Base-by-base conservation (phyloP, 768 basidiomycete genomes). In the Gelatoporia subvermispora region DNA sequence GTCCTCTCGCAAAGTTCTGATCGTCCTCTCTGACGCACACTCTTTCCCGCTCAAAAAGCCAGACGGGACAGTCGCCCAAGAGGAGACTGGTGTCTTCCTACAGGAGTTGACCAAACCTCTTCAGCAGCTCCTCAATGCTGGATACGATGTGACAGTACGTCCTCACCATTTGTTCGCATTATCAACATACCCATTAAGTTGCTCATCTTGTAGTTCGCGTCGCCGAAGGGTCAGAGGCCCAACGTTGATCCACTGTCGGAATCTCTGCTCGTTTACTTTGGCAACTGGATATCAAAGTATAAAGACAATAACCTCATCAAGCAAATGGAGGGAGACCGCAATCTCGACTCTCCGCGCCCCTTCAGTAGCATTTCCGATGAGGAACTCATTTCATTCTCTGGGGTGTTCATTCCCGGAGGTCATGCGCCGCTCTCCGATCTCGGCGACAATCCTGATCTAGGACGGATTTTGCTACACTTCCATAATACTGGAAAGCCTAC, bases 331-430 rank as follows among this genome's bases (percentile, higher is more conserved):
- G 28, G 45, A 13, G 56, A 62, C 47, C 56, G 55, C 52, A 54
- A 56, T 55, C 49, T 62, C 22, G 49, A 41, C 38, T 28, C 20
- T 20, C 63, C 59, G 16, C 57, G 55, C 13, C 55, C 63, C 7
- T 60, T 64, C 54, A 7, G 43, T 36, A 51, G 53, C 43, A 50
- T 64, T 42, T 15, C 55, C 15, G 59, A 61, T 45, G 51, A 47
- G 4, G 60, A 60, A 54, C 54, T 64, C 36, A 47, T 49, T 17
- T 43, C 54, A 3, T 60, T 58, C 40, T 39, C 44, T n/a, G 61
- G 59, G 15, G 49, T 64, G 37, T 60, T 64, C 61, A 55, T 61
- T 35, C 62, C 62, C 2, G 62, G 62, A 20, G 62, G 60, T n/a
- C 60, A 62, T 40, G 60, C 58, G 9, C 61, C 63, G 21, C 51